A percentile compares a stretch with the other conserved stretches of the same genome.
These are phyloP conservation scores for Lactifluus rugatus DNA, from an alignment of 768 basidiomycete species.

Conservation along the genomic window DNA sequence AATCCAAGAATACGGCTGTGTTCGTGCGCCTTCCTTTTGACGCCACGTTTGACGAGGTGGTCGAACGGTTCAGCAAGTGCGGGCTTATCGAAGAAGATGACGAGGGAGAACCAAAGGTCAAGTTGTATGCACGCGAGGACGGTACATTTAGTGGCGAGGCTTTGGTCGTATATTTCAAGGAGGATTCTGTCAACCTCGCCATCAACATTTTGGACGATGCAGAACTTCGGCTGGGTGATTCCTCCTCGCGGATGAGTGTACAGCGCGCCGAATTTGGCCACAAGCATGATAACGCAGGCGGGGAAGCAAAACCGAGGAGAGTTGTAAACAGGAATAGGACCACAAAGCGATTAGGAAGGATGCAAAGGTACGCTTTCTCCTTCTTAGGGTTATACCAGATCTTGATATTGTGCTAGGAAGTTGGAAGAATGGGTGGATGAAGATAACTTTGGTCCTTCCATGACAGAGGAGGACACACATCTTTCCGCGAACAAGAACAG, in stretches of 20 bases:
- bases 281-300: constrained; percentile 40
- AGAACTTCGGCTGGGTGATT: constrained; percentile 75
- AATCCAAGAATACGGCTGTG: constrained; percentile 87
- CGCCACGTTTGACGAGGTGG: constrained; percentile 62
- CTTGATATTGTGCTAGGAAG: constrained; percentile 45
- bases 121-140: constrained; percentile 85
- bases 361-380: constrained; percentile 60
- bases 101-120: constrained; percentile 85
- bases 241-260: constrained; percentile 63
- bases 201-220: constrained; percentile 83
- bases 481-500: constrained; percentile 42
- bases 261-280: constrained; percentile 70
- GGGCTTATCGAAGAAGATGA: constrained; percentile 92
- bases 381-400: background rate
- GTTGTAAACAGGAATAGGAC: constrained; percentile 71
- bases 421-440: constrained; percentile 91
- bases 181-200: constrained; percentile 85
- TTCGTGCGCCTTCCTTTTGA: constrained; percentile 79
- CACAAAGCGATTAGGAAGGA: constrained; percentile 67
- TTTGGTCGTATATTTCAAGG: constrained; percentile 93
- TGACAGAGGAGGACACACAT: constrained; percentile 44
- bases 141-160: constrained; percentile 92
- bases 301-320: constrained; percentile 42
- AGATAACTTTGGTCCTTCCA: constrained; percentile 76
- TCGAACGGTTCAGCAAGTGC: constrained; percentile 82